These are phyloP conservation scores for Gorgonomyces haynaldii DNA, from an alignment of 192 early-diverging fungal genomes.

Conservation along the genomic window DNA sequence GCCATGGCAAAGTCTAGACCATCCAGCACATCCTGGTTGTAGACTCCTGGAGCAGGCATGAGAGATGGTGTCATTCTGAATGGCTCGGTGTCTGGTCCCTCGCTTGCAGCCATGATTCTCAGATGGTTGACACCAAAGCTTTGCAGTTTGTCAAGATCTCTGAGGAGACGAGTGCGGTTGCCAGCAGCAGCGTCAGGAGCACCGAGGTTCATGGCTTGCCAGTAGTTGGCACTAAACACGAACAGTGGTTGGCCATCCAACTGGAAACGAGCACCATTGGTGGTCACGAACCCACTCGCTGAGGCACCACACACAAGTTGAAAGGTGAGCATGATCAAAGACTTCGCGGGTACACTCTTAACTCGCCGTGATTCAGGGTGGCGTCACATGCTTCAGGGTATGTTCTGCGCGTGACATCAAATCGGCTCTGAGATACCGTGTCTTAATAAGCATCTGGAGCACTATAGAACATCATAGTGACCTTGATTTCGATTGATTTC, in stretches of 20 bases:
- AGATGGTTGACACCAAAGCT: slow-evolving; percentile 44
- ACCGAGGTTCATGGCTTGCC: slow-evolving; percentile 65
- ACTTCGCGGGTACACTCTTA: too few relatives aligned
- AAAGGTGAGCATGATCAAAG: too few relatives aligned
- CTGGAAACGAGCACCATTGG: slow-evolving; percentile 24
- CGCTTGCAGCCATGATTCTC: slow-evolving; percentile 49
- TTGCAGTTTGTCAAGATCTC: slow-evolving; percentile 36
- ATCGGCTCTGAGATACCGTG: too few relatives aligned
- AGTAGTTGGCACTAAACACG: slow-evolving; percentile 55
- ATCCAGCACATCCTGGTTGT: slow-evolving; percentile 41
- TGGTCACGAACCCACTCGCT: slow-evolving; percentile 31
- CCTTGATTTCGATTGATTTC: too few relatives aligned
- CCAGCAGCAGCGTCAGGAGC: slow-evolving; percentile 28
- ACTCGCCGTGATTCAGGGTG: too few relatives aligned
- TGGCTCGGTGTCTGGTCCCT: slow-evolving; percentile 44
- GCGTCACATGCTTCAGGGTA: too few relatives aligned
- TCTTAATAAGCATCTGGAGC: too few relatives aligned
- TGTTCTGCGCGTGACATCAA: too few relatives aligned
- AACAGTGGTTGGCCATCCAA: slow-evolving; percentile 18
- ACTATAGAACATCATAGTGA: too few relatives aligned
- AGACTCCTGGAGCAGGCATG: slow-evolving; percentile 38
- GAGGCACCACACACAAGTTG: too few relatives aligned
- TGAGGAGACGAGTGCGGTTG: slow-evolving; percentile 35
- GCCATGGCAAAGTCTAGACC: slow-evolving; percentile 57
- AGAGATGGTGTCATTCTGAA: slow-evolving; percentile 47